These are phyloP conservation scores for Apiotrichum akiyoshidainum DNA, from an alignment of 1,284 basidiomycete species.

Conservation along the genomic window DNA sequence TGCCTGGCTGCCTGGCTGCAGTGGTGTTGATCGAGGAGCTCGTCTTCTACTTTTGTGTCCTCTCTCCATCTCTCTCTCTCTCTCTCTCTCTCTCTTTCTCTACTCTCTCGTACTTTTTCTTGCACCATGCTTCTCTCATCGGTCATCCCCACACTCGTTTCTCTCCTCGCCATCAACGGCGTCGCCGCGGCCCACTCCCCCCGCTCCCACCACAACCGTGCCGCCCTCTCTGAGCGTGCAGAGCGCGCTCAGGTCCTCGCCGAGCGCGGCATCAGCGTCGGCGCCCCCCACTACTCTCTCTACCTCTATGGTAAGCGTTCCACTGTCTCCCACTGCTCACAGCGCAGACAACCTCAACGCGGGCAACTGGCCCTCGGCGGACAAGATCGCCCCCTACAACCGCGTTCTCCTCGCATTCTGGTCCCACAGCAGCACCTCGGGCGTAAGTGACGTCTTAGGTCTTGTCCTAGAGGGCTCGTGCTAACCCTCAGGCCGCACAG, in stretches of 20 bases:
- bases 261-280: conserved; percentile 17
- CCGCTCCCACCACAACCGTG: not conserved
- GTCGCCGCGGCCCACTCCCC: conserved; percentile 8
- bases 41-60: not conserved
- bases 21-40: too few species aligned
- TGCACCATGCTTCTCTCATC: not conserved
- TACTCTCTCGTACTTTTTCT: not conserved
- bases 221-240: not conserved
- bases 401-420: conserved; percentile 55
- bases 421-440: conserved; percentile 47
- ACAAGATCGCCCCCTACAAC: conserved; percentile 38
- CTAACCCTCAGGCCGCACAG: not conserved
- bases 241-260: conserved; percentile 1
- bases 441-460: conserved; percentile 17
- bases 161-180: conserved; percentile 10
- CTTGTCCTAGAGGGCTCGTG: too few species aligned
- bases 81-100: not conserved
- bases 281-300: conserved; percentile 45
- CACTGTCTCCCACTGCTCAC: conserved; percentile 16
- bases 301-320: conserved; percentile 38
- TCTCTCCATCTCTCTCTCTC: not conserved
- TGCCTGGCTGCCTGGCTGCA: too few species aligned
- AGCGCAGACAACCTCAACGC: conserved; percentile 33
- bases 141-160: conserved; percentile 16
- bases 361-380: conserved; percentile 26